Percentiles rank a stretch among this genome's conserved stretches.
Evolutionary conservation across 2,329 filamentous ascomycete species (phyloP).

Genomic region (Xylaria sp.): DNA sequence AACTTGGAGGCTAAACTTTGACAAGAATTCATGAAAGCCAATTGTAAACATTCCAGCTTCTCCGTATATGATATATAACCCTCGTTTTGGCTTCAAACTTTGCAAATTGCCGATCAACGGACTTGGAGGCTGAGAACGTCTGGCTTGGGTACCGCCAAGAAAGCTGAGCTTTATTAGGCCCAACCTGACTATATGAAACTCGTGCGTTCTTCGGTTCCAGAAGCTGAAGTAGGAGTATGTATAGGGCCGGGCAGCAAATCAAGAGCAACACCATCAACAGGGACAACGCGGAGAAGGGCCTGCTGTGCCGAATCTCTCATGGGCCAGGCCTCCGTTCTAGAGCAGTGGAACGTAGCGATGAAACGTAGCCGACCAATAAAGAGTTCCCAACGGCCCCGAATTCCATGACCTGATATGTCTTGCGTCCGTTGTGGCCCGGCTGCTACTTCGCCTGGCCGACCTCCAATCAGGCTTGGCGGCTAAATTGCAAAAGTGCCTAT

Average conservation of each 20-base stretch:
- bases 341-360: constrained; percentile 21
- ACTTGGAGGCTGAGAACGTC: too few species aligned
- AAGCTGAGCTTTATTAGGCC: background rate
- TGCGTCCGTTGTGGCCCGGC: constrained; percentile 10
- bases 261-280: constrained; percentile 5
- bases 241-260: background rate
- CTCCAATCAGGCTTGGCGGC: constrained; percentile 31
- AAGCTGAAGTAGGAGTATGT: background rate
- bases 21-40: too few species aligned
- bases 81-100: too few species aligned
- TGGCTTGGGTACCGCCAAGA: too few species aligned
- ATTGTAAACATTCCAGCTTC: too few species aligned
- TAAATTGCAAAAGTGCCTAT: constrained; percentile 33
- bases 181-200: background rate
- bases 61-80: too few species aligned
- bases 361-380: constrained; percentile 19
- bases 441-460: constrained; percentile 13
- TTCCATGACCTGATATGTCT: constrained; percentile 16
- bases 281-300: constrained; percentile 12
- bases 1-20: too few species aligned
- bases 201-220: background rate
- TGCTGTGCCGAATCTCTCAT: constrained; percentile 15
- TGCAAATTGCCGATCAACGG: background rate
- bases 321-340: constrained; percentile 19
- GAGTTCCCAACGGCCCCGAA: background rate